phyloP scores from a whole-genome alignment of 768 basidiomycete genomes.

The Steccherinum ochraceum region DNA sequence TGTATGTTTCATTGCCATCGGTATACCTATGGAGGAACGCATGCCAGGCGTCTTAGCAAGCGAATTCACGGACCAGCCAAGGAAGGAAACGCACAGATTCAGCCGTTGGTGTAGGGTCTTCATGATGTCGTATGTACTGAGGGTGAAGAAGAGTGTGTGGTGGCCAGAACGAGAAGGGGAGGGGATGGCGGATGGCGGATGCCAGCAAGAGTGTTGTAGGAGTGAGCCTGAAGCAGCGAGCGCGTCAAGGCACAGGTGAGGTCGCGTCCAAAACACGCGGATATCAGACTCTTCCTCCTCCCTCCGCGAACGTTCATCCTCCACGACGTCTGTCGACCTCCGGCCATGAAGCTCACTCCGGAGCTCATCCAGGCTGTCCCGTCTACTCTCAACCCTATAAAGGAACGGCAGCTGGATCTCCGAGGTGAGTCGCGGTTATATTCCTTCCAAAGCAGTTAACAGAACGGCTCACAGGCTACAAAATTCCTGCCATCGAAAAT shows the following conservation, averaged over 20 bases:
- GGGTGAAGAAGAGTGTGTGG: not conserved
- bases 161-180: slow-evolving; percentile 8
- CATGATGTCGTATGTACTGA: slow-evolving; percentile 39
- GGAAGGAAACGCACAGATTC: slow-evolving; percentile 44
- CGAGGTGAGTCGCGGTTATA: slow-evolving; percentile 51
- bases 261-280: not conserved
- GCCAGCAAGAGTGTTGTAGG: slow-evolving; percentile 14
- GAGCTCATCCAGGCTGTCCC: slow-evolving; percentile 82
- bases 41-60: too few species aligned
- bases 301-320: slow-evolving; percentile 7
- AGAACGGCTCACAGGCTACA: slow-evolving; percentile 56
- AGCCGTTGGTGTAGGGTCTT: slow-evolving; percentile 66
- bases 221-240: not conserved
- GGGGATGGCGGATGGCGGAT: slow-evolving; percentile 15
- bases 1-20: slow-evolving; percentile 69
- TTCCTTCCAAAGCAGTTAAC: slow-evolving; percentile 9
- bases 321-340: slow-evolving; percentile 7
- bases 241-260: not conserved
- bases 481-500: slow-evolving; percentile 95
- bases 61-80: slow-evolving; percentile 5
- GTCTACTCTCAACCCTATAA: slow-evolving; percentile 74
- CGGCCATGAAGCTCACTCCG: slow-evolving; percentile 83
- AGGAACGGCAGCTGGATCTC: slow-evolving; percentile 88
- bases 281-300: slow-evolving; percentile 2
- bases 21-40: slow-evolving; percentile 65